Evolutionary conservation across 768 basidiomycete species (phyloP).

Genomic region (Lactifluus rugatus): DNA sequence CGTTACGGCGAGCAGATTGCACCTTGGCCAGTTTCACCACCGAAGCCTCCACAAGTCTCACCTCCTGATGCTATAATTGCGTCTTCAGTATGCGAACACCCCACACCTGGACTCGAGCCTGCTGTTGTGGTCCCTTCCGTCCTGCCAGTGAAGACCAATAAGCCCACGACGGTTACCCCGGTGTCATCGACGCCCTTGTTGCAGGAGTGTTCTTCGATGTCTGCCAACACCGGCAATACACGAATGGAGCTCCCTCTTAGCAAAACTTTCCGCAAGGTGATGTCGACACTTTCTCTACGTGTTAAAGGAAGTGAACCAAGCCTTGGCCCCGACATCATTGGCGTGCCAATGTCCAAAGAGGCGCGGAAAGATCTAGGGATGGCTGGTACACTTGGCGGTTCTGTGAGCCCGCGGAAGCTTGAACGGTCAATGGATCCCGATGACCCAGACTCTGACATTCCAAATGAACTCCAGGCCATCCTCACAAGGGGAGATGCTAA

Average conservation of each 20-base stretch:
- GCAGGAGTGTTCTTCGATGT: background rate
- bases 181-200: background rate
- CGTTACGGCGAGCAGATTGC: conserved; percentile 46
- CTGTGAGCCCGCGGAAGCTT: conserved; percentile 39
- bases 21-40: conserved; percentile 46
- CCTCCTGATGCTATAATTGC: background rate
- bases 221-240: background rate
- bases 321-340: conserved; percentile 4
- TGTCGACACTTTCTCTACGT: conserved; percentile 15
- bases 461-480: conserved; percentile 62
- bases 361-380: conserved; percentile 51
- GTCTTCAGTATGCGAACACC: background rate
- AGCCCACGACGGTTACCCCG: background rate
- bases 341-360: conserved; percentile 38
- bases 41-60: conserved; percentile 28
- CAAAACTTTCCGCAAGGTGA: conserved; percentile 13
- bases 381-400: conserved; percentile 59
- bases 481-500: conserved; percentile 35
- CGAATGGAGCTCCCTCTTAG: background rate
- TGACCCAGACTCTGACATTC: conserved; percentile 73
- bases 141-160: background rate
- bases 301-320: background rate
- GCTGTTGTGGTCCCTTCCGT: background rate
- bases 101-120: background rate
- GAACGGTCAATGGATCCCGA: conserved; percentile 38